Evolutionary conservation across 2,329 filamentous ascomycete species (phyloP), one percentile per base, ranked within the genome.

Genomic region (Diaporthe longicolla): DNA sequence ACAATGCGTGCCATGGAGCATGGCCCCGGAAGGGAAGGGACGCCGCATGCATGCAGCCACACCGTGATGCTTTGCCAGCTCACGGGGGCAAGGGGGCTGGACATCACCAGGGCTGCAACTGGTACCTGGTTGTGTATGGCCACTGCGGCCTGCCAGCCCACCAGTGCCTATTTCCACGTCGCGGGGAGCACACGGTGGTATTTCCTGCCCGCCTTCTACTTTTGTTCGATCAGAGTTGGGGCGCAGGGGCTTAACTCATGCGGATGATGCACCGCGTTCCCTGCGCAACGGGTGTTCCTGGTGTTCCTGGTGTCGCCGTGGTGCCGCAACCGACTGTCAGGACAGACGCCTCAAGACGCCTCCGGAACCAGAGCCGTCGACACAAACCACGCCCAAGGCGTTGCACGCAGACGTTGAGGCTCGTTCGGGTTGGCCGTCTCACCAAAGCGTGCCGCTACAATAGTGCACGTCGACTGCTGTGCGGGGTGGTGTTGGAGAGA

Each of bases 281-380:
- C 43, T 52, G 26, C 61, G 24, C 29, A 29, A 32, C 15, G 45
- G 63, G 29, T 37, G 32, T 32, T 21, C 45, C 45, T 66, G 63
- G 29, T 37, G 32, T 32, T 21, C 45, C 45, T 66, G 63, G 63
- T 66, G 59, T 48, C 10, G 59, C 40, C 26, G 9, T 35, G 55
- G 66, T 71, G 59, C 68, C 48, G 59, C 59, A 48, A 61, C 26
- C 52, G 58, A 70, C 37, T 43, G 32, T 69, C 69, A 59, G 59
- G 59, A 63, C 63, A 70, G 63, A 50, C 70, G 70, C 57, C 58
- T 54, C 55, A 32, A 48, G 40, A 43, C 65, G 55, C 65, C 24
- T 29, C 40, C 40, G 65, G 21, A 61, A 61, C 40, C 40, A 71
- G n/a, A 40, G 32, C 32, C n/a, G 43, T 26, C 57, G 43, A 8